A percentile compares a stretch with the other conserved stretches of the same genome.
phyloP scores from a whole-genome alignment of 2,329 filamentous ascomycete genomes.

The Botrytis porri region DNA sequence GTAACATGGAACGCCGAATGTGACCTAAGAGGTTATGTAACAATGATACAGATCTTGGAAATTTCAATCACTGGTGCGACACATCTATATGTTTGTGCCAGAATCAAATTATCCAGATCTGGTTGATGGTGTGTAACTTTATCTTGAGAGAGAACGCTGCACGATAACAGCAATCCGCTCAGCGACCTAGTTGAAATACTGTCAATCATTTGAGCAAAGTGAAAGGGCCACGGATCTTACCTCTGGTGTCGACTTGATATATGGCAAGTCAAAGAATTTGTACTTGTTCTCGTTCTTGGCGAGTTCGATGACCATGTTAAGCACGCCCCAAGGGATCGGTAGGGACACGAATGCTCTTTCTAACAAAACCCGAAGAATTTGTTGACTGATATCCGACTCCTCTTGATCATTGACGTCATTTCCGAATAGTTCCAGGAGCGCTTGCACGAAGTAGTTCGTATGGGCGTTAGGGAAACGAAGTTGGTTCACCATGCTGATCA shows the following conservation, averaged over 20 bases:
- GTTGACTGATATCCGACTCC: slow-evolving; percentile 79
- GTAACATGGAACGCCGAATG: slow-evolving; percentile 36
- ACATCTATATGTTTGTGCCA: not conserved
- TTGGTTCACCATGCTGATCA: slow-evolving; percentile 85
- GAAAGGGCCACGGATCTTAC: slow-evolving; percentile 46
- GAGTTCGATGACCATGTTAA: slow-evolving; percentile 83
- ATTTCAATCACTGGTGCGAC: slow-evolving; percentile 9
- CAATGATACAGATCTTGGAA: slow-evolving; percentile 28
- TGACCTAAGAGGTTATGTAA: slow-evolving; percentile 38
- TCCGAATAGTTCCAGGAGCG: slow-evolving; percentile 80
- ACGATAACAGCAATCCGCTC: slow-evolving; percentile 37
- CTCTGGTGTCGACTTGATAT: slow-evolving; percentile 86
- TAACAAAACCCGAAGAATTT: slow-evolving; percentile 82
- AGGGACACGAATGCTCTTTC: slow-evolving; percentile 86
- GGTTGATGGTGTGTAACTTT: slow-evolving; percentile 2
- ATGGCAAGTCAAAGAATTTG: slow-evolving; percentile 88
- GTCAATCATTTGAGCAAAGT: slow-evolving; percentile 6
- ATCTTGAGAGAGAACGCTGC: slow-evolving; percentile 23
- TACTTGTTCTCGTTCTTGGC: slow-evolving; percentile 81
- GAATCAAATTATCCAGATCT: slow-evolving; percentile 11
- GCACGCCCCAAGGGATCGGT: slow-evolving; percentile 93
- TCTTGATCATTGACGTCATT: slow-evolving; percentile 70
- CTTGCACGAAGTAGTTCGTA: slow-evolving; percentile 89
- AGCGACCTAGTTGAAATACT: slow-evolving; percentile 27
- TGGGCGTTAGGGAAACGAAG: slow-evolving; percentile 85